Conservation (phyloP, 2,329 filamentous ascomycete genomes). For the Cryoendolithus antarcticus region DNA sequence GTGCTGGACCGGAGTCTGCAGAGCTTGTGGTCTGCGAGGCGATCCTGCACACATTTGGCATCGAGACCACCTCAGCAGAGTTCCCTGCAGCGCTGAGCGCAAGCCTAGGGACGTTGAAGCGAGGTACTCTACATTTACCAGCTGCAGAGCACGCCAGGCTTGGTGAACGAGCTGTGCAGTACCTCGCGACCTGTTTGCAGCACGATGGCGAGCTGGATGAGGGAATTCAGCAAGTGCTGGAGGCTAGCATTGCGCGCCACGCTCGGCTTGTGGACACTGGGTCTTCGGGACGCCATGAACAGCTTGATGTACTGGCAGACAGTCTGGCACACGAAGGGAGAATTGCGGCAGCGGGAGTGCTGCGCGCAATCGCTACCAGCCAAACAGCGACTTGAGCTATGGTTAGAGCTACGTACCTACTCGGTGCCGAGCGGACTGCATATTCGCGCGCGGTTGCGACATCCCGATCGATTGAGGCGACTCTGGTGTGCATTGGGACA, state of each 20-base stretch:
- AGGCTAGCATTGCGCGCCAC: slow-evolving; percentile 14
- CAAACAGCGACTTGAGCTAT: too few species aligned
- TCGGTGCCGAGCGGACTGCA: too few species aligned
- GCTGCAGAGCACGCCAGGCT: slow-evolving; percentile 24
- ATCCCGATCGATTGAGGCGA: too few species aligned
- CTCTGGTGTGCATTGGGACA: too few species aligned
- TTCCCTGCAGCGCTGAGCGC: slow-evolving; percentile 62
- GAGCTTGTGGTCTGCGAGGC: slow-evolving; percentile 56
- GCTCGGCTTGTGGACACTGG: too few species aligned
- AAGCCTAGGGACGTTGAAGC: slow-evolving; percentile 51
- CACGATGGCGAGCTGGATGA: slow-evolving; percentile 36
- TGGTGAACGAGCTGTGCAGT: slow-evolving; percentile 35
- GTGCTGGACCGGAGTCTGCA: slow-evolving; percentile 40
- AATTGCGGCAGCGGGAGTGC: too few species aligned
- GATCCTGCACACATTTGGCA: slow-evolving; percentile 54
- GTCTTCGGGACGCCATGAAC: too few species aligned
- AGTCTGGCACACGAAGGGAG: too few species aligned
- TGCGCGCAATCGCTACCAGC: too few species aligned
- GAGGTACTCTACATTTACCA: slow-evolving; percentile 29
- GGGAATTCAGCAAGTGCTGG: slow-evolving; percentile 41
- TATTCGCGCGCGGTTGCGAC: too few species aligned
- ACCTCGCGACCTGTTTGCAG: slow-evolving; percentile 36
- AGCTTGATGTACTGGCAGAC: too few species aligned
- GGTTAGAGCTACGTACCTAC: too few species aligned
- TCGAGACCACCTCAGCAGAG: slow-evolving; percentile 50